Percentiles rank a stretch among this genome's conserved stretches.
Conservation (phyloP, 345 rosid species). For the Salix purpurea region DNA sequence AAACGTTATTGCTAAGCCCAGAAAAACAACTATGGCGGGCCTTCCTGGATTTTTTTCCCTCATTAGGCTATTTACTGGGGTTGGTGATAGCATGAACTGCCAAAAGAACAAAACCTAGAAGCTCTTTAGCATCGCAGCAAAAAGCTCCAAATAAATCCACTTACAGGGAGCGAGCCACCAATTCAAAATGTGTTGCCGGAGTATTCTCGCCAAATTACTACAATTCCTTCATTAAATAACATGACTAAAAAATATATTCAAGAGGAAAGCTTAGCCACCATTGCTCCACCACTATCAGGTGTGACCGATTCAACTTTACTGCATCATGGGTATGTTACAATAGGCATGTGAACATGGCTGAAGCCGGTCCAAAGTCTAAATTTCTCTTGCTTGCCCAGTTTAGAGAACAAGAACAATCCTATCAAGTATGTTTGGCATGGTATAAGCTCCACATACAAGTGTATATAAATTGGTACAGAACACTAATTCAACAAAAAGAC, state of each 20-base stretch:
- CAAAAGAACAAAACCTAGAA: background rate
- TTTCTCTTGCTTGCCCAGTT: background rate
- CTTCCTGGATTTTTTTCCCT: no score
- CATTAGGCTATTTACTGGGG: background rate
- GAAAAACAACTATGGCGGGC: no score
- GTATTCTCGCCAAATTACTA: background rate
- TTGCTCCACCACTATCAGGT: background rate
- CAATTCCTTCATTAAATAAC: no score
- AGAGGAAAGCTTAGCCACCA: background rate
- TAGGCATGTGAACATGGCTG: background rate
- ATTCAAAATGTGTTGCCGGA: background rate
- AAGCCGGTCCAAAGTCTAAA: background rate
- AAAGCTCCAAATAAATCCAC: background rate
- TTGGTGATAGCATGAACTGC: background rate
- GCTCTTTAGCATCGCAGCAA: background rate
- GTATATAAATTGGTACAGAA: background rate
- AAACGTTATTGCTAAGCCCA: no score
- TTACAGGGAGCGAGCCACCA: background rate
- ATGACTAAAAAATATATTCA: background rate
- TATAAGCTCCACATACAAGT: no score
- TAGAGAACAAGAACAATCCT: background rate
- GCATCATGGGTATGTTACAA: background rate
- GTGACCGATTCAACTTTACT: background rate
- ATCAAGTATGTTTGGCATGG: no score
- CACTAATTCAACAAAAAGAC: conserved; percentile 4